Conservation (phyloP, 768 basidiomycete species). For the Sutorius australiensis region DNA sequence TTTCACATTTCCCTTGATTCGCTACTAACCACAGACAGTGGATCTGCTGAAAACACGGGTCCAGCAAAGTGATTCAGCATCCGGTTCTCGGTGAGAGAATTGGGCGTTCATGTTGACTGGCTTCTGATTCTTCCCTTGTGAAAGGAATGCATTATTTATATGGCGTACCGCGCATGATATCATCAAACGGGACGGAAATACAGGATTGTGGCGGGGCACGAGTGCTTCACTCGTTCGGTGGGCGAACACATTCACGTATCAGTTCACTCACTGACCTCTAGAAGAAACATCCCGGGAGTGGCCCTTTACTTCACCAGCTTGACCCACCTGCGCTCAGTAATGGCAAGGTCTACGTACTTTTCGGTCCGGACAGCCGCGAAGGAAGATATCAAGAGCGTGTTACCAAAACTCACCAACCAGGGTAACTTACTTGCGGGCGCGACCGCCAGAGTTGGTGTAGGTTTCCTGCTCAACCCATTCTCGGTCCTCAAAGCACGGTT, state of each 20-base stretch:
- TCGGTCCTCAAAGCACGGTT: slow-evolving; percentile 90
- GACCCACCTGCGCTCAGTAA: slow-evolving; percentile 71
- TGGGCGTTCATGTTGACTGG: background rate
- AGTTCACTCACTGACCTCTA: background rate
- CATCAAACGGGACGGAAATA: slow-evolving; percentile 55
- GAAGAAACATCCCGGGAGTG: slow-evolving; percentile 88
- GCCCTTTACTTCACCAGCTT: slow-evolving; percentile 88
- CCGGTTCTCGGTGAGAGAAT: slow-evolving; percentile 36
- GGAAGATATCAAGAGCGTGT: slow-evolving; percentile 42
- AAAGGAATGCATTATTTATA: slow-evolving; percentile 41
- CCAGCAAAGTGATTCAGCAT: slow-evolving; percentile 68
- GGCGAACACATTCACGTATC: slow-evolving; percentile 2
- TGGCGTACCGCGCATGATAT: slow-evolving; percentile 54
- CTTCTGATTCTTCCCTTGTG: background rate
- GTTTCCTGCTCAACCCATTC: slow-evolving; percentile 84
- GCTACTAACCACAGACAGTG: slow-evolving; percentile 40
- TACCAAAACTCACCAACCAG: slow-evolving; percentile 66
- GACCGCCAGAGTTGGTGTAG: slow-evolving; percentile 72
- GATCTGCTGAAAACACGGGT: slow-evolving; percentile 91
- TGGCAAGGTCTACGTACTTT: slow-evolving; percentile 75
- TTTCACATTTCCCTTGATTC: background rate
- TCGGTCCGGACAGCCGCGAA: slow-evolving; percentile 27
- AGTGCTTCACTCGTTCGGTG: slow-evolving; percentile 73
- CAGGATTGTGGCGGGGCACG: slow-evolving; percentile 88
- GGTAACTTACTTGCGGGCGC: slow-evolving; percentile 90